A percentile compares a stretch with the other conserved stretches of the same genome.
Conservation (phyloP, 1,284 basidiomycete species). For the Austroboletus novae-zelandiae region DNA sequence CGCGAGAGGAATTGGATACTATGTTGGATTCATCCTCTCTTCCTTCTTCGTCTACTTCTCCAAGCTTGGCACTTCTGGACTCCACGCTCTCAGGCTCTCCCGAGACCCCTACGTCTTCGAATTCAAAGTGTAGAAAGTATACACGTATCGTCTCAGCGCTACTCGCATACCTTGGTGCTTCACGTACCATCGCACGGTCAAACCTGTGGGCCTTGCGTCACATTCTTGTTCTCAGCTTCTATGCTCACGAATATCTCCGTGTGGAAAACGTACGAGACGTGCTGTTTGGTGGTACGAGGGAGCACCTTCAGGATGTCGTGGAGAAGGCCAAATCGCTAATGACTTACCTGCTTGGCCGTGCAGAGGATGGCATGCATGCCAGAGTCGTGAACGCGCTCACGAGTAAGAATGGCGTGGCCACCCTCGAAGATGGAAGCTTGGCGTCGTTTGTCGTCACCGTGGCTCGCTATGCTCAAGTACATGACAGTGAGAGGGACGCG, state of each 20-base stretch:
- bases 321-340: conserved; percentile 57
- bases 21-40: conserved; percentile 44
- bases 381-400: conserved; percentile 18
- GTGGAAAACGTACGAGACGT: conserved; percentile 47
- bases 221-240: conserved; percentile 55
- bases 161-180: conserved; percentile 56
- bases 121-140: conserved; percentile 57
- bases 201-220: conserved; percentile 67
- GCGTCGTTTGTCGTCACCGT: conserved; percentile 44
- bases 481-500: conserved; percentile 52
- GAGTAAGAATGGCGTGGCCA: conserved; percentile 28
- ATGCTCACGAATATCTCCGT: conserved; percentile 54
- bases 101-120: conserved; percentile 27
- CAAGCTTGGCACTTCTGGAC: conserved; percentile 63
- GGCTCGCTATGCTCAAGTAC: conserved; percentile 35
- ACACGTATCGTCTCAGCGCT: conserved; percentile 64
- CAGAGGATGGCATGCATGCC: conserved; percentile 35
- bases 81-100: conserved; percentile 52
- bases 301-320: conserved; percentile 38
- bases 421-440: conserved; percentile 30
- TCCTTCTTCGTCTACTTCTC: conserved; percentile 47
- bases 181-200: conserved; percentile 56
- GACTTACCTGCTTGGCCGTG: conserved; percentile 62
- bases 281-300: conserved; percentile 21
- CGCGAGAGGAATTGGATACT: conserved; percentile 43